A percentile compares a stretch with the other conserved stretches of the same genome.
Evolutionary conservation across 352 stramenopile genomes (phyloP).

Genomic region (Saprolegnia parasitica): DNA sequence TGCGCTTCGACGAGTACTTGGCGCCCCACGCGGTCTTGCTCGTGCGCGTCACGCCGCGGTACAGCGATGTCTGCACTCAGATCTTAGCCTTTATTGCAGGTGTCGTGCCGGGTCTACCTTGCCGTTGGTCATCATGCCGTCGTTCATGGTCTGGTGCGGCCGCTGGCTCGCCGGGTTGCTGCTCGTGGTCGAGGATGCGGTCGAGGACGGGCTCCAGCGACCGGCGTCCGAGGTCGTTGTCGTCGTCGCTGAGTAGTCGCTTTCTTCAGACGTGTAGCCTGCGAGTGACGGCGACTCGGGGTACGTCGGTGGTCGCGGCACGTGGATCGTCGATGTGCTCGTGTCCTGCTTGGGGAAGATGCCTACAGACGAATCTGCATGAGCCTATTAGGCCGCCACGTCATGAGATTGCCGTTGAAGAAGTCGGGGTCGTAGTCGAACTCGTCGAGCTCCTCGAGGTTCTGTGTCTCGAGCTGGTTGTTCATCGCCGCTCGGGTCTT

Average conservation of each 20-base stretch:
- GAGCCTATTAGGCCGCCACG: not conserved
- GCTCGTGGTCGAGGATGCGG: slow-evolving; percentile 32
- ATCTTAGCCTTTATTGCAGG: not conserved
- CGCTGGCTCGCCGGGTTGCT: slow-evolving; percentile 45
- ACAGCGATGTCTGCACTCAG: slow-evolving; percentile 69
- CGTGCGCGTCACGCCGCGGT: slow-evolving; percentile 76
- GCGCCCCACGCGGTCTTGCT: slow-evolving; percentile 85
- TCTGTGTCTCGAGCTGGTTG: slow-evolving; percentile 13
- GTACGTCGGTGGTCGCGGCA: not conserved
- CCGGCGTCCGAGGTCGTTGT: slow-evolving; percentile 35
- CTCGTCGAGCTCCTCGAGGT: slow-evolving; percentile 21
- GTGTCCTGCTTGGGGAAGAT: slow-evolving; percentile 26
- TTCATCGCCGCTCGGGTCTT: not conserved
- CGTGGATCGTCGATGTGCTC: not conserved
- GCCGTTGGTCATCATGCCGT: slow-evolving; percentile 73
- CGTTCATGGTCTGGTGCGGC: slow-evolving; percentile 51
- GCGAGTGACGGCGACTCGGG: slow-evolving; percentile 23
- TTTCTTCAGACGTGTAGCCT: slow-evolving; percentile 77
- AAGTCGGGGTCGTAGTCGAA: slow-evolving; percentile 30
- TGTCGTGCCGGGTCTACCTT: slow-evolving; percentile 38
- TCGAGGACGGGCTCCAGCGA: slow-evolving; percentile 21
- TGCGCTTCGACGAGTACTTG: slow-evolving; percentile 84
- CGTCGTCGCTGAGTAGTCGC: slow-evolving; percentile 73
- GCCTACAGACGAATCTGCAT: slow-evolving; percentile 4
- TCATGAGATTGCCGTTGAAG: slow-evolving; percentile 18